Evolutionary conservation across 1,284 basidiomycete genomes (phyloP).

Genomic region (Earliella scabrosa): DNA sequence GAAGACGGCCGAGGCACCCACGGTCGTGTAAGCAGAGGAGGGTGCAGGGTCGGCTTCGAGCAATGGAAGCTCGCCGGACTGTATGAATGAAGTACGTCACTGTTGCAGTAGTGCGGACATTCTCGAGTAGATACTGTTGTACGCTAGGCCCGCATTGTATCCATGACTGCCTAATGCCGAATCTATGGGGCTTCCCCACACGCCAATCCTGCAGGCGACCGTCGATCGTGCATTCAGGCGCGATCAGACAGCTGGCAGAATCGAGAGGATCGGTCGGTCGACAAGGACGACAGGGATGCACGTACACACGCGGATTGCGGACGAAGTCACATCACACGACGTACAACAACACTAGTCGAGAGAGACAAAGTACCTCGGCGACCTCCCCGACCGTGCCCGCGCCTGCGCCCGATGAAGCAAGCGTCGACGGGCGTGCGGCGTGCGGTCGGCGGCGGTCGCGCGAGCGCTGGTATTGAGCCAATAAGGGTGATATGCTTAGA

Average conservation of each 20-base stretch:
- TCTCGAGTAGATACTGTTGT: neutral
- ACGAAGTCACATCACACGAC: too few relatives aligned
- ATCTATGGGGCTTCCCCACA: too few relatives aligned
- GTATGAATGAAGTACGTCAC: neutral
- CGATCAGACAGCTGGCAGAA: too few relatives aligned
- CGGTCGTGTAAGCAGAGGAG: slow-evolving; percentile 13
- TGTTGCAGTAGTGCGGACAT: neutral
- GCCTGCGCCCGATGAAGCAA: neutral
- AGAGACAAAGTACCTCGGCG: neutral
- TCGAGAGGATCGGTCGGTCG: too few relatives aligned
- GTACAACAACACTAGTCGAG: too few relatives aligned
- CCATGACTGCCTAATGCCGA: neutral
- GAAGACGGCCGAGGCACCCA: slow-evolving; percentile 31
- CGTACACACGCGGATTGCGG: too few relatives aligned
- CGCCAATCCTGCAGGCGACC: too few relatives aligned
- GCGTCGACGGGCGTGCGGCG: too few relatives aligned
- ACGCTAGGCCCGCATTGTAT: neutral
- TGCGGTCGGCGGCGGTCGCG: too few relatives aligned
- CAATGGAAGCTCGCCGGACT: neutral
- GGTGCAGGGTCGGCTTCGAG: neutral
- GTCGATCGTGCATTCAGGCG: too few relatives aligned
- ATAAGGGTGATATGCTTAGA: slow-evolving; percentile 25
- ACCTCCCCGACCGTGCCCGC: neutral
- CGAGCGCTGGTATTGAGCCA: neutral
- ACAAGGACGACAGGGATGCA: too few relatives aligned